These are phyloP conservation scores for Leccinum aurantiacum DNA, from an alignment of 768 basidiomycete genomes.

Conservation along the genomic window DNA sequence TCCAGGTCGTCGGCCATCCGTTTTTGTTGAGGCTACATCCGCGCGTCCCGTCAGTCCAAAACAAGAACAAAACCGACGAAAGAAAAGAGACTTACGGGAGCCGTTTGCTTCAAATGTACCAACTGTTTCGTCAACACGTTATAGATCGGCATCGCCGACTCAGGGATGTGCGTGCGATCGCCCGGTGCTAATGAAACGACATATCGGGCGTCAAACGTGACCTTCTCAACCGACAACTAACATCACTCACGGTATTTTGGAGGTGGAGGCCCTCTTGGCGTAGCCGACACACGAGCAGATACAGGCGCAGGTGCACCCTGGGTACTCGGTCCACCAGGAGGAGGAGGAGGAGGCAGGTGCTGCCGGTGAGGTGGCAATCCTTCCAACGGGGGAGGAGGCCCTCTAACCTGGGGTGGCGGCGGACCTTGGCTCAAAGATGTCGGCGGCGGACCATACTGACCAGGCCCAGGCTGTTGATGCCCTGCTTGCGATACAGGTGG, in stretches of 20 bases:
- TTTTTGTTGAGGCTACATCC: conserved; percentile 72
- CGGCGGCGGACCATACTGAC: conserved; percentile 34
- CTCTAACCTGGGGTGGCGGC: conserved; percentile 31
- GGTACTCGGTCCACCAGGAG: conserved; percentile 28
- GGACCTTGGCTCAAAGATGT: conserved; percentile 25
- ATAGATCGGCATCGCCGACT: conserved; percentile 61
- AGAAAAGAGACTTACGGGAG: conserved; percentile 60
- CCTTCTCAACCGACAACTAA: neutral
- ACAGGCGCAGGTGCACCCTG: conserved; percentile 23
- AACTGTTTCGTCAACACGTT: conserved; percentile 65
- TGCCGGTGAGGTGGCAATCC: conserved; percentile 28
- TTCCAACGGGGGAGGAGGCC: conserved; percentile 29
- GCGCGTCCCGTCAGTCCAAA: neutral
- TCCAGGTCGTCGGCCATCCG: conserved; percentile 86
- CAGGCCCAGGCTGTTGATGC: conserved; percentile 11
- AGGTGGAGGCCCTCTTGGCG: conserved; percentile 40
- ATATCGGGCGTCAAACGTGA: neutral
- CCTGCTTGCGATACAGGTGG: conserved; percentile 13
- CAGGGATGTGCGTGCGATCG: conserved; percentile 90
- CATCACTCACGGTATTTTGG: conserved; percentile 60
- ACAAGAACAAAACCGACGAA: neutral
- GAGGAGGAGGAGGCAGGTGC: conserved; percentile 25
- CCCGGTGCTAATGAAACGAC: conserved; percentile 61
- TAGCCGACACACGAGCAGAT: conserved; percentile 32
- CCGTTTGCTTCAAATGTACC: conserved; percentile 65